Conservation (phyloP, 345 rosid genomes). For the Angophora floribunda region DNA sequence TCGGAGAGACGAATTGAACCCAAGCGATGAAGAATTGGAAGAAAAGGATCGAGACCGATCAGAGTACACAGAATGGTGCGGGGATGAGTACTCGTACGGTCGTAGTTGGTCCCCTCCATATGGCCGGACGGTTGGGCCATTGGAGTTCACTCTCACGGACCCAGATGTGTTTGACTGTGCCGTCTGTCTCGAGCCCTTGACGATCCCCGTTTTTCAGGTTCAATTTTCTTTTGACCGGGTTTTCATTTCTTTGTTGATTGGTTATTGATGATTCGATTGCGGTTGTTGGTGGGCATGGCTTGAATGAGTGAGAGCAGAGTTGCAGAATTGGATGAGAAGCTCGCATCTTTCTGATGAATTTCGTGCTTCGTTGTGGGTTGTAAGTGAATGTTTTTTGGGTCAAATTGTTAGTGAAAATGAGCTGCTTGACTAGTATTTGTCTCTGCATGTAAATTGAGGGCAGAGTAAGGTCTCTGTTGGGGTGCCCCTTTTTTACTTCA, state of each 20-base stretch:
- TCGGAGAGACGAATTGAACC: not conserved
- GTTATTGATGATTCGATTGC: not conserved
- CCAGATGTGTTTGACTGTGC: constrained; percentile 50
- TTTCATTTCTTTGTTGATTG: not conserved
- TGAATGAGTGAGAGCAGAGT: not conserved
- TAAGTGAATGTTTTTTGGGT: no score
- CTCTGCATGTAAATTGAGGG: not conserved
- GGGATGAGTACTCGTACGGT: not conserved
- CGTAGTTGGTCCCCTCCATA: not conserved
- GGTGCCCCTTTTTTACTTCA: not conserved
- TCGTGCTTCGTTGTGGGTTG: not conserved
- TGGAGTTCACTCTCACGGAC: constrained; percentile 28
- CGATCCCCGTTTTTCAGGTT: constrained; percentile 50
- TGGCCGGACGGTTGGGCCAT: constrained; percentile 1
- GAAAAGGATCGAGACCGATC: not conserved
- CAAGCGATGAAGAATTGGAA: not conserved
- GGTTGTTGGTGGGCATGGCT: not conserved
- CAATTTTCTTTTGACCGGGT: not conserved
- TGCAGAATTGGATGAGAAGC: not conserved
- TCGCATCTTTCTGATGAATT: not conserved
- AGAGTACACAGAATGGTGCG: accelerated
- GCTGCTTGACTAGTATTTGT: not conserved
- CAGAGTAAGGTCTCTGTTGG: not conserved
- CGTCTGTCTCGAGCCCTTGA: constrained; percentile 36
- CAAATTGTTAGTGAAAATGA: not conserved